Evolutionary conservation across 495 filamentous ascomycete species (phyloP).

Genomic region (Platismatia glauca): DNA sequence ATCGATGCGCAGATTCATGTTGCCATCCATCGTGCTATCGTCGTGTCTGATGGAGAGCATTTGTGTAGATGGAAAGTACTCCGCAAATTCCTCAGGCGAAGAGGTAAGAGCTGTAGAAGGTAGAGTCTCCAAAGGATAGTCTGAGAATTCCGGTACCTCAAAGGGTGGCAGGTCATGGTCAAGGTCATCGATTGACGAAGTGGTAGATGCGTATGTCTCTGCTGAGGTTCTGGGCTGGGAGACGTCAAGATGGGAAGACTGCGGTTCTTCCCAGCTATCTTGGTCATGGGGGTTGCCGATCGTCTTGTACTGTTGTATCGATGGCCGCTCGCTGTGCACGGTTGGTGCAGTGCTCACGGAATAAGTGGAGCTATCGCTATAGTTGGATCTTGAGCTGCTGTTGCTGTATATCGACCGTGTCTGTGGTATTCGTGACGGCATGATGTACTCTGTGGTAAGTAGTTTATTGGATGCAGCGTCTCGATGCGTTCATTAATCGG

Average conservation of each 20-base stretch:
- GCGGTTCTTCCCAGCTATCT: slow-evolving; percentile 28
- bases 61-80: slow-evolving; percentile 76
- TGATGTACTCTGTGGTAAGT: not conserved
- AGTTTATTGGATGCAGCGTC: not conserved
- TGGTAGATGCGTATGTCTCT: slow-evolving; percentile 74
- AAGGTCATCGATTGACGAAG: slow-evolving; percentile 52
- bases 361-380: slow-evolving; percentile 53
- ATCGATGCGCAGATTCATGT: slow-evolving; percentile 94
- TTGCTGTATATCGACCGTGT: slow-evolving; percentile 12
- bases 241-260: slow-evolving; percentile 33
- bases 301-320: slow-evolving; percentile 32
- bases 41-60: slow-evolving; percentile 81
- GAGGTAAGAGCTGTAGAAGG: slow-evolving; percentile 59
- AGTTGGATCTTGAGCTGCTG: slow-evolving; percentile 49
- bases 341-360: slow-evolving; percentile 65
- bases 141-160: slow-evolving; percentile 52
- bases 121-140: slow-evolving; percentile 39
- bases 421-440: slow-evolving; percentile 14
- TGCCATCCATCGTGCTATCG: slow-evolving; percentile 82
- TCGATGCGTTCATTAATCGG: not conserved
- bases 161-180: slow-evolving; percentile 46
- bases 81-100: slow-evolving; percentile 73
- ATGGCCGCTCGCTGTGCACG: slow-evolving; percentile 48
- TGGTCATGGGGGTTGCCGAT: slow-evolving; percentile 17
- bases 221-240: slow-evolving; percentile 54